A percentile compares a stretch with the other conserved stretches of the same genome.
Evolutionary conservation across 176 grass and related monocot genomes (phyloP).

Genomic region (Eragrostis nindensis): DNA sequence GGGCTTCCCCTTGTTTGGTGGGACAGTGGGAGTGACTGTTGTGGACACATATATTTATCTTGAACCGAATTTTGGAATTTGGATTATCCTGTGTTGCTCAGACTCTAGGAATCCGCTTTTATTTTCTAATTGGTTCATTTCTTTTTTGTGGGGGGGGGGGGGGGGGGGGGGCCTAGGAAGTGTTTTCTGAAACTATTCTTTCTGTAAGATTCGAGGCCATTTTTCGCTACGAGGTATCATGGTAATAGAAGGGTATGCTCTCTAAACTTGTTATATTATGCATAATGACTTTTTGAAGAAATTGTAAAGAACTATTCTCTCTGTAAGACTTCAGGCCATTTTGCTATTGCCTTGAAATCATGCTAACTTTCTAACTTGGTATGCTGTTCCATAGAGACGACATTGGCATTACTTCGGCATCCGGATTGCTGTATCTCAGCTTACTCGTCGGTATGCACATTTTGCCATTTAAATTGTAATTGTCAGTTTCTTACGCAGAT

Average conservation of each 20-base stretch:
- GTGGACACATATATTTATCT: background rate
- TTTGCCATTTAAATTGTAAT: conserved; percentile 35
- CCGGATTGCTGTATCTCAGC: conserved; percentile 98
- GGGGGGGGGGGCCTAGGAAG: background rate
- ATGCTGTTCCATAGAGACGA: conserved; percentile 74
- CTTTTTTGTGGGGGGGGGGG: too few relatives aligned
- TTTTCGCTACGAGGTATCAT: too few relatives aligned
- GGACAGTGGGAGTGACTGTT: conserved; percentile 18
- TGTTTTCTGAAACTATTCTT: conserved; percentile 4
- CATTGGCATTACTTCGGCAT: conserved; percentile 93
- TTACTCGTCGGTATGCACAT: conserved; percentile 78
- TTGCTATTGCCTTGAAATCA: conserved; percentile 11
- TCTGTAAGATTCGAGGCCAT: too few relatives aligned
- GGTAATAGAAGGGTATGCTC: background rate
- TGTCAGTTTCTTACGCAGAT: background rate
- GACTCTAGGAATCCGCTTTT: background rate
- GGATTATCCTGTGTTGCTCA: background rate
- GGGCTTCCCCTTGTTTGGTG: background rate
- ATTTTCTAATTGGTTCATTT: too few relatives aligned
- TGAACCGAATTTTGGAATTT: background rate
- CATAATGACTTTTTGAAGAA: background rate
- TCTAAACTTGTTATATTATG: background rate
- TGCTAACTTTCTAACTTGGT: conserved; percentile 13
- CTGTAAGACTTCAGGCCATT: background rate
- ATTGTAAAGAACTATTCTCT: background rate